Evolutionary conservation across 108 stramenopile species (phyloP).

Genomic region (Schizochytrium sp.): DNA sequence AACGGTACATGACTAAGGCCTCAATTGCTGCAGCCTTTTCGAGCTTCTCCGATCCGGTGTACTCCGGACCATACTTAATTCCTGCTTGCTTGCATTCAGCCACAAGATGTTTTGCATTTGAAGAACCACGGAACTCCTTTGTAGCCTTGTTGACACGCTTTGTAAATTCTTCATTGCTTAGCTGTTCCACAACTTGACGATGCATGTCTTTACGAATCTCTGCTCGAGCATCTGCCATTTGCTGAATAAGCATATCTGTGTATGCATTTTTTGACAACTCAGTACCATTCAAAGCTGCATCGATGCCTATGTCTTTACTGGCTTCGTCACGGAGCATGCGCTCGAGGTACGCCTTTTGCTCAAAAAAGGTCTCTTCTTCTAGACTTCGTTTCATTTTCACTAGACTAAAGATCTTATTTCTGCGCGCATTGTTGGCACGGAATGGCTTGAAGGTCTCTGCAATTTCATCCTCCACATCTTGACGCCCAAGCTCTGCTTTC

Average conservation of each 20-base stretch:
- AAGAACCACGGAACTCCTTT: conserved; percentile 19
- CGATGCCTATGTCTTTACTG: background rate
- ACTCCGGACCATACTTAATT: conserved; percentile 32
- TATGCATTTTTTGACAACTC: conserved; percentile 38
- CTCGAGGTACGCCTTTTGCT: conserved; percentile 59
- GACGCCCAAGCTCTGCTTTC: conserved; percentile 40
- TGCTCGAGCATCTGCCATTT: conserved; percentile 33
- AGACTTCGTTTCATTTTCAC: background rate
- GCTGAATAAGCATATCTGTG: background rate
- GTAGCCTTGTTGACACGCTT: conserved; percentile 25
- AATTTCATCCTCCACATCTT: background rate
- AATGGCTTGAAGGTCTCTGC: background rate
- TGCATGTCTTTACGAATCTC: conserved; percentile 45
- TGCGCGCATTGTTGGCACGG: background rate
- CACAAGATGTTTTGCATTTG: conserved; percentile 18
- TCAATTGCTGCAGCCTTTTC: conserved; percentile 13
- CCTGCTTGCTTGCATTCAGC: conserved; percentile 31
- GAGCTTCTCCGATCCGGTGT: background rate
- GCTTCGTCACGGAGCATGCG: conserved; percentile 56
- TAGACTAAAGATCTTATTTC: background rate
- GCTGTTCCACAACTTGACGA: background rate
- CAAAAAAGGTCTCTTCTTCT: background rate
- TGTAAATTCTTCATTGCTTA: background rate
- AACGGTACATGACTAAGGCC: background rate
- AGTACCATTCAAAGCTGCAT: conserved; percentile 19